A percentile compares a stretch with the other conserved stretches of the same genome.
These are phyloP conservation scores for Ormosia emarginata DNA, from an alignment of 306 rosid genomes.

Conservation along the genomic window DNA sequence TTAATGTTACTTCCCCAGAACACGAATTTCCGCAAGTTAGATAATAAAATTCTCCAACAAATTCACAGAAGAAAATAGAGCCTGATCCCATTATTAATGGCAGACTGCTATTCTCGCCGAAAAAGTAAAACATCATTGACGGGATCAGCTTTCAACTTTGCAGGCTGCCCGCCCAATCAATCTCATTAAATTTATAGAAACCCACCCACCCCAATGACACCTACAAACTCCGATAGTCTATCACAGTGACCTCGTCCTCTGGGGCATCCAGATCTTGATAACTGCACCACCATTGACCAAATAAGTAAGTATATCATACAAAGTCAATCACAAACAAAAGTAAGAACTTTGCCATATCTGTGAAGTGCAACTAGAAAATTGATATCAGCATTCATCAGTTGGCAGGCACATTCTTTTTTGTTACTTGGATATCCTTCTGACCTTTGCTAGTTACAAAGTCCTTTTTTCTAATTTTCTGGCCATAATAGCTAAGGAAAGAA, in stretches of 20 bases:
- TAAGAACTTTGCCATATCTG: background rate
- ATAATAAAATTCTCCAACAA: background rate
- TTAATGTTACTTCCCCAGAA: background rate
- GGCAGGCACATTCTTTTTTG: background rate
- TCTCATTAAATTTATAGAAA: background rate
- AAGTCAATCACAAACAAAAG: background rate
- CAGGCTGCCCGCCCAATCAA: background rate
- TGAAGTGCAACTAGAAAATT: background rate
- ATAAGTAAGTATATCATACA: background rate
- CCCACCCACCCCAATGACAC: background rate
- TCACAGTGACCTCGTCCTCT: slow-evolving; percentile 95
- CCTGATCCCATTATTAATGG: slow-evolving; percentile 3
- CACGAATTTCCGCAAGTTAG: background rate
- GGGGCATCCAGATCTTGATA: slow-evolving; percentile 98
- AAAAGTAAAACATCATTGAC: background rate
- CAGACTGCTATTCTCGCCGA: background rate
- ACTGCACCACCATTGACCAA: slow-evolving; percentile 48
- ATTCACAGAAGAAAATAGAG: background rate
- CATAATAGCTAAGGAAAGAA: background rate
- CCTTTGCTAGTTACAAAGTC: background rate
- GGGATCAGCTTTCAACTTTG: slow-evolving; percentile 8
- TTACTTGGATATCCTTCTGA: background rate
- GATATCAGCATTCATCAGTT: background rate
- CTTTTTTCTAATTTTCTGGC: background rate
- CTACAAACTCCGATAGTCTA: slow-evolving; percentile 95